Base-by-base conservation (phyloP, 108 stramenopile species). In the Bacterosira constricta region DNA sequence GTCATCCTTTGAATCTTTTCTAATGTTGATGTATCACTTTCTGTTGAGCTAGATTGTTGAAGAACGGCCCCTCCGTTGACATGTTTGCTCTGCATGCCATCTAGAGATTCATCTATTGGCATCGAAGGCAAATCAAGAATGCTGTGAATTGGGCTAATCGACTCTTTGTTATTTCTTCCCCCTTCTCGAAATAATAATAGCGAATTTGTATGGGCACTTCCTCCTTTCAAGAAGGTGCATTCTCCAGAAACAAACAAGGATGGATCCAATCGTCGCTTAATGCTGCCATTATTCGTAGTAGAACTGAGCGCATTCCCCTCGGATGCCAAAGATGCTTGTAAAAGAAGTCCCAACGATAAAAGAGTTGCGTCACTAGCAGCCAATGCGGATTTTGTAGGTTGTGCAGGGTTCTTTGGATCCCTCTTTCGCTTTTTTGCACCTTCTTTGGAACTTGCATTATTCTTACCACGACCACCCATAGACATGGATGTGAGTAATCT, bases 341-440 rank as follows among this genome's bases (percentile, higher is more conserved):
- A 44, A 21, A 77, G 69, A 26, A 77, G 47, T 20, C 62, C 69
- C 17, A 77, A 38, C 30, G 77, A 77, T n/a, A 77, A 55, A n/a
- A 77, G 54, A 12, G 52, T 56, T 70, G 77, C 62, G 51, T 77
- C 68, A 47, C 52, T 60, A 51, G 69, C 56, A 47, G 67, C 35
- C 39, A 69, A 58, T 13, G 51, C 20, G 36, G 53, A 55, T 34
- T 38, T 53, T 42, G 52, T 29, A 56, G 54, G 29, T 50, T 63
- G 50, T 15, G 31, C 35, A 27, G n/a, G 34, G 38, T 32, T 52
- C 7, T 58, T 80, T 35, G 18, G 69, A 56, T 70, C 61, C 37
- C 74, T 74, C 35, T 60, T 64, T 17, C 63, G 55, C 53, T 77
- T 80, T 69, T 80, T 74, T 37, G 54, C 67, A 58, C 66, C 55